A percentile compares a stretch with the other conserved stretches of the same genome.
Conservation (phyloP, 139 green algal species). For the Closterium sp. region DNA sequence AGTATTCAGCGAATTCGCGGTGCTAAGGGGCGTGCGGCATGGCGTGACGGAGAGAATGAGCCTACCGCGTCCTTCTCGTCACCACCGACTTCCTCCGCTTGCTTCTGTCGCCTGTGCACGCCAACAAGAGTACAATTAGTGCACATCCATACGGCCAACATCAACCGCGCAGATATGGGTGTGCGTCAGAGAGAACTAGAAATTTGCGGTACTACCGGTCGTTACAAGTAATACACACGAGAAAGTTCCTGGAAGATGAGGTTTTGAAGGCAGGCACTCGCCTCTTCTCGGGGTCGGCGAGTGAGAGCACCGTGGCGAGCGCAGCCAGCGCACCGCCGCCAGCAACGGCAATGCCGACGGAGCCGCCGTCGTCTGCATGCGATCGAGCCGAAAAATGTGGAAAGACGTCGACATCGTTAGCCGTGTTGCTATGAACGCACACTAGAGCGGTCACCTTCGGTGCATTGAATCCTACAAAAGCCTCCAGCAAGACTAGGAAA, state of each 20-base stretch:
- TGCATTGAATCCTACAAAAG: background rate
- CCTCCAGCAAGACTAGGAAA: background rate
- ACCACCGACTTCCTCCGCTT: slow-evolving; percentile 78
- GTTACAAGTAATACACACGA: no score
- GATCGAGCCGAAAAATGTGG: background rate
- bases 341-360: slow-evolving; percentile 21
- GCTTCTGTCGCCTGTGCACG: slow-evolving; percentile 65
- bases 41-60: background rate
- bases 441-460: no score
- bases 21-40: background rate
- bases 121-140: no score
- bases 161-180: no score
- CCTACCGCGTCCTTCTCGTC: slow-evolving; percentile 89
- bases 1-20: no score
- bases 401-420: background rate
- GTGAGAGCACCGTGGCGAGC: slow-evolving; percentile 29
- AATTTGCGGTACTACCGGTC: background rate
- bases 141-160: background rate
- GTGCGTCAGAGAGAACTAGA: no score
- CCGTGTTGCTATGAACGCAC: background rate
- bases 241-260: no score
- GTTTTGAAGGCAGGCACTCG: background rate
- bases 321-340: slow-evolving; percentile 29
- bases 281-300: slow-evolving; percentile 47
- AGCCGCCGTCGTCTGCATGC: background rate